A percentile compares a stretch with the other conserved stretches of the same genome.
phyloP scores from a whole-genome alignment of 2,329 filamentous ascomycete species.

The Lasiodiplodia sp. region DNA sequence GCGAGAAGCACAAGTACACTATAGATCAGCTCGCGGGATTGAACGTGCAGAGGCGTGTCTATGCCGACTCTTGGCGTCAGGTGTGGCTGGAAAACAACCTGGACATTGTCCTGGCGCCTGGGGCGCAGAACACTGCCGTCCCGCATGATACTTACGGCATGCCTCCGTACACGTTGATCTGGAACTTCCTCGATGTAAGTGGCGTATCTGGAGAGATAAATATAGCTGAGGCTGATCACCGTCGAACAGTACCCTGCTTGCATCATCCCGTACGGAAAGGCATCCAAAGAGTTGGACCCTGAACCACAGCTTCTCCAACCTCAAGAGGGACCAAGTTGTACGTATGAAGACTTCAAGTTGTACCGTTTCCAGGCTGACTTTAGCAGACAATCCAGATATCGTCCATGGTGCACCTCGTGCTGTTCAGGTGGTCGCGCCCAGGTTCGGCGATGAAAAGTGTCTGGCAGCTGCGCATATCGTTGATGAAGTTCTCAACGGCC shows the following conservation, averaged over 20 bases:
- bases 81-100: constrained; percentile 53
- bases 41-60: constrained; percentile 46
- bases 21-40: constrained; percentile 54
- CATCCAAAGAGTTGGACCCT: constrained; percentile 51
- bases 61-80: constrained; percentile 53
- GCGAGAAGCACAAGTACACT: constrained; percentile 23
- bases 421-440: constrained; percentile 57
- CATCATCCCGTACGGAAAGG: constrained; percentile 56
- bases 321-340: constrained; percentile 47
- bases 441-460: constrained; percentile 58
- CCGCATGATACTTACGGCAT: constrained; percentile 41
- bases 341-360: constrained; percentile 29
- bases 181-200: constrained; percentile 58
- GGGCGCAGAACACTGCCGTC: constrained; percentile 61
- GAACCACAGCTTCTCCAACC: constrained; percentile 39
- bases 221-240: not conserved
- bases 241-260: constrained; percentile 56
- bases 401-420: constrained; percentile 49
- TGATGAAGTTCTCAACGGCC: constrained; percentile 34
- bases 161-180: constrained; percentile 57
- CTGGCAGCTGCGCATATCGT: constrained; percentile 46
- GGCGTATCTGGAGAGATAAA: too few relatives aligned
- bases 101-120: constrained; percentile 59
- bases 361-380: not conserved
- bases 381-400: not conserved